Base-by-base conservation (phyloP, 1,284 basidiomycete genomes). In the Schizophyllum commune region DNA sequence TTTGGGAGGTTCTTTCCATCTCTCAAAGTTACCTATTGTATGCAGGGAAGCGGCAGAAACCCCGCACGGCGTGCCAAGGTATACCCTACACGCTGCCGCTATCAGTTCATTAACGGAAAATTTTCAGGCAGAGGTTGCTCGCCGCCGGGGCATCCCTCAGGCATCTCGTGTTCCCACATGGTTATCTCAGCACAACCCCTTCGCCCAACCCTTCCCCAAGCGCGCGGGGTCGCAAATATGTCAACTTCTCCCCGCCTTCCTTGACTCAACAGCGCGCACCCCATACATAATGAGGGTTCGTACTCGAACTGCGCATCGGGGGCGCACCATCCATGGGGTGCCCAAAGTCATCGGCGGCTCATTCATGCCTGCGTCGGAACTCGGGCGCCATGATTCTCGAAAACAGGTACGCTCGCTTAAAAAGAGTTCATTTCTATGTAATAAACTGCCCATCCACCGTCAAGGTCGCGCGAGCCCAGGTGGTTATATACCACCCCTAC, bases 391-490 rank as follows among this genome's bases (percentile, higher is more conserved):
- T 47, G 39, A 9, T 13, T 11, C 17, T 47, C 2, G 9, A 11
- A 47, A 47, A 17, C 39, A 47, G 39, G 39, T 47, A 47, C 39
- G 4, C 8, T 47, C 39, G 39, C 39, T 47, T 47, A 17, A 47
- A 9, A 2, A 47, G 39, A 47, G 39, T 47, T 47, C 39, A 17
- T 17, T 17, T 4, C 39, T 47, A 47, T 47, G 39, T 47, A 47
- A 47, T 47, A 13, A 2, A 2, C 4, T 47, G 39, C 39, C 9
- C 39, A 47, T 47, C 17, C 39, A 47, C 9, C 39, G 39, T 47
- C 39, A 13, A 47, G 39, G 13, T 47, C 39, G 39, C 39, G 39
- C 39, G 39, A 47, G 39, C 63, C 69, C 56, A 59, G 60, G n/a
- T 64, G 58, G 13, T 47, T 47, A 47, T 47, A 47, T 13, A 58